Percentiles rank a stretch among this genome's conserved stretches.
Conservation (phyloP, 1,284 basidiomycete genomes). For the Marasmius tenuissimus region DNA sequence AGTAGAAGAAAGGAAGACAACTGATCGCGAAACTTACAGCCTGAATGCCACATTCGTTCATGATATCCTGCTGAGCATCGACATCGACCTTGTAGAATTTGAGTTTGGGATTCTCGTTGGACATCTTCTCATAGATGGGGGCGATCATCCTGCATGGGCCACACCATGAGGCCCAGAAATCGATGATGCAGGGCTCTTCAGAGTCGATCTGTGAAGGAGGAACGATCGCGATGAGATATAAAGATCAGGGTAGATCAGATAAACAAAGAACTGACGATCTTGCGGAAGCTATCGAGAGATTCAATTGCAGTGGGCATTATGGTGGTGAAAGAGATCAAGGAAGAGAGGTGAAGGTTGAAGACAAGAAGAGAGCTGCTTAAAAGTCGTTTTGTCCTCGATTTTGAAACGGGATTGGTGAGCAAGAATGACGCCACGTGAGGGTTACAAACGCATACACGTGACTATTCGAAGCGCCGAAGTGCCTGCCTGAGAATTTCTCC, state of each 20-base stretch:
- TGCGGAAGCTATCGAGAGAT: neutral
- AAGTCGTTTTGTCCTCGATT: too few species aligned
- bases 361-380: too few species aligned
- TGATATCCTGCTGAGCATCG: constrained; percentile 41
- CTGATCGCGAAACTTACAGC: constrained; percentile 37
- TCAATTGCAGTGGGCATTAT: constrained; percentile 34
- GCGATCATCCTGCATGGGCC: constrained; percentile 70
- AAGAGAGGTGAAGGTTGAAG: neutral
- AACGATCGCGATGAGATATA: neutral
- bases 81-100: constrained; percentile 74
- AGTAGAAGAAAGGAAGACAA: neutral
- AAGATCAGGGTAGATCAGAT: neutral
- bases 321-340: neutral
- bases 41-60: constrained; percentile 51
- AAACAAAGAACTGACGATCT: neutral
- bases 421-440: neutral
- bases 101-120: constrained; percentile 35
- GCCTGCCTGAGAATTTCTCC: neutral
- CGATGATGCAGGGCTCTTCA: constrained; percentile 50
- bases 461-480: neutral
- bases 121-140: constrained; percentile 62
- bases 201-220: constrained; percentile 40
- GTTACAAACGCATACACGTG: neutral
- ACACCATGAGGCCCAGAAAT: constrained; percentile 63
- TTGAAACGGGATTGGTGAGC: neutral